Evolutionary conservation across 2,329 filamentous ascomycete genomes (phyloP).

Genomic region (Colletotrichum navitas): DNA sequence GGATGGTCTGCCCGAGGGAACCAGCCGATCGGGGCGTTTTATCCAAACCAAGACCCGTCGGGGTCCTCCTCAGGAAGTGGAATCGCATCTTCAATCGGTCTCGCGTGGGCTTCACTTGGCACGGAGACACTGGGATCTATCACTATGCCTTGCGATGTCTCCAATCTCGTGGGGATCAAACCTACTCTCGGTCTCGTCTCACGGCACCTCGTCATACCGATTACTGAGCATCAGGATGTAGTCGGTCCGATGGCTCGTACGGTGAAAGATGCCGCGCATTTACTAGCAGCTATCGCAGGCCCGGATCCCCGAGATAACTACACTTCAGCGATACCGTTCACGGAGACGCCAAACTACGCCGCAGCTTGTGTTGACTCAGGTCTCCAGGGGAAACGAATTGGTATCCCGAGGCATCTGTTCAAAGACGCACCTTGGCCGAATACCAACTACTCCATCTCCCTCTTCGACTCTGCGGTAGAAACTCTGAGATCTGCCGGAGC

Average conservation of each 20-base stretch:
- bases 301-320: slow-evolving; percentile 72
- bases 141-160: slow-evolving; percentile 63
- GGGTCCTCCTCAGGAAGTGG: slow-evolving; percentile 74
- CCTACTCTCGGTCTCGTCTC: slow-evolving; percentile 76
- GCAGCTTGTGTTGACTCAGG: slow-evolving; percentile 66
- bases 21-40: slow-evolving; percentile 72
- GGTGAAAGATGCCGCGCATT: slow-evolving; percentile 73
- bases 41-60: slow-evolving; percentile 70
- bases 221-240: slow-evolving; percentile 74
- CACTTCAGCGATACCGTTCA: slow-evolving; percentile 68
- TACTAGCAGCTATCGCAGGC: slow-evolving; percentile 74
- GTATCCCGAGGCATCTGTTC: slow-evolving; percentile 71
- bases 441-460: slow-evolving; percentile 48
- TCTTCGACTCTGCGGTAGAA: slow-evolving; percentile 68
- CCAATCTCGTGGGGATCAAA: slow-evolving; percentile 77
- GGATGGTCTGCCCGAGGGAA: slow-evolving; percentile 76
- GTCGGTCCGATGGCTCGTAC: slow-evolving; percentile 75
- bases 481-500: slow-evolving; percentile 69
- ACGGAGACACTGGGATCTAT: slow-evolving; percentile 75
- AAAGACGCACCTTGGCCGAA: slow-evolving; percentile 1
- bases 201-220: slow-evolving; percentile 73
- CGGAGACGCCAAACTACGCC: slow-evolving; percentile 69
- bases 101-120: slow-evolving; percentile 58
- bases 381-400: slow-evolving; percentile 70
- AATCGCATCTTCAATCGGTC: slow-evolving; percentile 67